A percentile compares a stretch with the other conserved stretches of the same genome.
Conservation (phyloP, 2,329 filamentous ascomycete species). For the Cladosporium oxysporum region DNA sequence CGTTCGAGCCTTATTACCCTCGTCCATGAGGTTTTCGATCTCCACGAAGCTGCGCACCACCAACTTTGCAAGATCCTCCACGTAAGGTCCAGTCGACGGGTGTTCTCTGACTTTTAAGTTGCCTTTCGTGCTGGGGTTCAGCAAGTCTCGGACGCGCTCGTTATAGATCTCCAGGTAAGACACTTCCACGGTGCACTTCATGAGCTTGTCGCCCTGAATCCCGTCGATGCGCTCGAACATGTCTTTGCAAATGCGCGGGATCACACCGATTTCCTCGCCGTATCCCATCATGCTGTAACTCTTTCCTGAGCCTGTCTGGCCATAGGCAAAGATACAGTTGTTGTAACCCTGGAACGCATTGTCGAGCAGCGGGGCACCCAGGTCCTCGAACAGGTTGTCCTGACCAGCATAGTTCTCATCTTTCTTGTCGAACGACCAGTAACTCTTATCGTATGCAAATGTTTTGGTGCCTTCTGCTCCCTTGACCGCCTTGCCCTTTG, state of each 20-base stretch:
- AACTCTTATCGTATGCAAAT: conserved; percentile 95
- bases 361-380: conserved; percentile 87
- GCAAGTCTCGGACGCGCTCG: conserved; percentile 89
- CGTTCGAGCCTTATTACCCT: conserved; percentile 97
- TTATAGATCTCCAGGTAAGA: conserved; percentile 99
- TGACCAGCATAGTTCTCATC: conserved; percentile 86
- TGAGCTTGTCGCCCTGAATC: conserved; percentile 69
- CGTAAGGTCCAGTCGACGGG: conserved; percentile 94
- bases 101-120: conserved; percentile 97
- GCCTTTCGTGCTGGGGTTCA: conserved; percentile 93
- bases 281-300: conserved; percentile 99
- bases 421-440: conserved; percentile 92
- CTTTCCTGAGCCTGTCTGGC: conserved; percentile 97
- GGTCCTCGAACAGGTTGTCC: conserved; percentile 81
- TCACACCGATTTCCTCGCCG: conserved; percentile 91
- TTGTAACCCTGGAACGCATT: conserved; percentile 99
- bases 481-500: conserved; percentile 67
- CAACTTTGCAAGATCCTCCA: conserved; percentile 94
- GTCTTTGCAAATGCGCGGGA: conserved; percentile 93
- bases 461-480: conserved; percentile 69
- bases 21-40: conserved; percentile 97
- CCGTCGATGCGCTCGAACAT: conserved; percentile 87
- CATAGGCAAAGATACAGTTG: conserved; percentile 99
- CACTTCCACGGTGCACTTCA: conserved; percentile 91
- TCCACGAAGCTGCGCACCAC: conserved; percentile 91